Evolutionary conservation across 306 rosid genomes (phyloP).

Genomic region (Quercus agrifolia): DNA sequence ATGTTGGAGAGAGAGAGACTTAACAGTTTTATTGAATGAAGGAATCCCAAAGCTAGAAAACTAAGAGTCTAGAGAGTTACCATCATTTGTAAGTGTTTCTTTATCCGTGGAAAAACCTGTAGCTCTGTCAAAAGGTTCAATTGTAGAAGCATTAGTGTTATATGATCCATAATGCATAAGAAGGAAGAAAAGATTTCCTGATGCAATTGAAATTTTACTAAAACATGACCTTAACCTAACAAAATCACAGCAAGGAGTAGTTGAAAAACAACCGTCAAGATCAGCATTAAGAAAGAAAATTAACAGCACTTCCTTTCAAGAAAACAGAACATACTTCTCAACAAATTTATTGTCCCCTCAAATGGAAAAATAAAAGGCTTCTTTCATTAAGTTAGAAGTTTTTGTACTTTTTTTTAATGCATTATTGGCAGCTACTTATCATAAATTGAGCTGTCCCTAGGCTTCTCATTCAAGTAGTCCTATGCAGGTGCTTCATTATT

Average conservation of each 20-base stretch:
- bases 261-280: background rate
- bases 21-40: slow-evolving; percentile 1
- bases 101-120: slow-evolving; percentile 12
- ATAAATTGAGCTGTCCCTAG: background rate
- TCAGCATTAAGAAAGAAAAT: background rate
- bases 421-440: background rate
- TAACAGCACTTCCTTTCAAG: background rate
- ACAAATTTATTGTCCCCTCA: background rate
- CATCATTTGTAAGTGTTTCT: slow-evolving; percentile 23
- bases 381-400: background rate
- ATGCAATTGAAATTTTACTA: background rate
- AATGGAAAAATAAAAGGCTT: background rate
- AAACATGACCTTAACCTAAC: background rate
- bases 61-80: slow-evolving; percentile 26
- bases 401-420: background rate
- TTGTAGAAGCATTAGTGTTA: slow-evolving; percentile 12
- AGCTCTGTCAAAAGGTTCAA: slow-evolving; percentile 30
- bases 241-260: background rate
- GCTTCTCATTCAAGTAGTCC: background rate
- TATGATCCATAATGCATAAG: background rate
- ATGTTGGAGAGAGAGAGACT: background rate
- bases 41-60: background rate
- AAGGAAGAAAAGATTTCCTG: background rate
- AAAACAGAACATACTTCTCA: background rate
- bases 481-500: background rate